These are phyloP conservation scores for Exophiala aquamarina DNA, from an alignment of 2,329 filamentous ascomycete species.

Conservation along the genomic window DNA sequence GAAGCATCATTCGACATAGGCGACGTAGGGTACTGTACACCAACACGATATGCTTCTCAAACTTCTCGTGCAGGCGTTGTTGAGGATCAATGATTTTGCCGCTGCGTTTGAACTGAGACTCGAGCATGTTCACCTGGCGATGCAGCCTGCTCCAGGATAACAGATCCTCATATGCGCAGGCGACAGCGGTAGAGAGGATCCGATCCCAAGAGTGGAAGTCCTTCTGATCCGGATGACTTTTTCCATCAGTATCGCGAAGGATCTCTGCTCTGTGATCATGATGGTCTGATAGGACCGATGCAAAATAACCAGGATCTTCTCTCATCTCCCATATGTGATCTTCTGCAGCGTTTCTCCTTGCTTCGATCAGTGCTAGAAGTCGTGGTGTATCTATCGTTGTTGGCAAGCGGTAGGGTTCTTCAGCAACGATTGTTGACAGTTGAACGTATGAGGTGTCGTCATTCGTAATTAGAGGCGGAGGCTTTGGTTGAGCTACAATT, in stretches of 20 bases:
- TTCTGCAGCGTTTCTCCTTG: conserved; percentile 44
- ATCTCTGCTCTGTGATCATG: conserved; percentile 50
- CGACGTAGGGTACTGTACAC: too few relatives aligned
- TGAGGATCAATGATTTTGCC: too few relatives aligned
- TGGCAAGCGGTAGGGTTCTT: conserved; percentile 56
- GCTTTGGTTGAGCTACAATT: conserved; percentile 40
- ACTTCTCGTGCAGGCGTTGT: too few relatives aligned
- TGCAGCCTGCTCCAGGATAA: conserved; percentile 43
- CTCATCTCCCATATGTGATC: conserved; percentile 58
- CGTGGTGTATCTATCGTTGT: conserved; percentile 46
- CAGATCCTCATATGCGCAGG: conserved; percentile 37
- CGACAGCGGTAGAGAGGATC: conserved; percentile 37
- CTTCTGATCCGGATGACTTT: conserved; percentile 22
- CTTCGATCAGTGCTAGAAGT: conserved; percentile 46
- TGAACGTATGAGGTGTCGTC: conserved; percentile 34
- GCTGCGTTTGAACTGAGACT: too few relatives aligned
- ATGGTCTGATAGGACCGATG: conserved; percentile 42
- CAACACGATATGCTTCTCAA: too few relatives aligned
- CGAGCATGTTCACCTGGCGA: background rate
- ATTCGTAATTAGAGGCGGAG: conserved; percentile 28
- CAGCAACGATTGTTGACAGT: conserved; percentile 43
- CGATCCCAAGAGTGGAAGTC: conserved; percentile 40
- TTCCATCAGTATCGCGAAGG: conserved; percentile 41
- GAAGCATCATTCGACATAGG: too few relatives aligned
- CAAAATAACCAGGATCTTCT: conserved; percentile 61